Base-by-base conservation (phyloP, 495 filamentous ascomycete genomes). In the Margaritispora aquatica region DNA sequence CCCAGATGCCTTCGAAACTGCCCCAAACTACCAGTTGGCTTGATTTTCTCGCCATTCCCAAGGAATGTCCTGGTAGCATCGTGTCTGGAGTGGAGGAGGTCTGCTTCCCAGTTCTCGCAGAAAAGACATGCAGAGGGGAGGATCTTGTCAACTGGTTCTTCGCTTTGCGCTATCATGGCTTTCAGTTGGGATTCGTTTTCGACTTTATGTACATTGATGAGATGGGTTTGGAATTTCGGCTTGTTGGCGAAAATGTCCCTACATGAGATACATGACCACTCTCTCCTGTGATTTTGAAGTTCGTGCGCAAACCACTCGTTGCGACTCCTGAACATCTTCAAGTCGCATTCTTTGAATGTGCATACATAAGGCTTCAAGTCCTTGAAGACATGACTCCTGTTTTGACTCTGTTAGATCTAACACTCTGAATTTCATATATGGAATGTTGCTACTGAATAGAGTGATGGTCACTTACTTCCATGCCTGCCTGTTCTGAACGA, bases 1-100 rank as follows among this genome's bases (percentile, higher is more conserved):
- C 72, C 72, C 0, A 74, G 60, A 61, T 74, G 72, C 11, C 68
- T 64, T 51, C 69, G 52, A 60, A 73, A 72, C 31, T 69, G 68
- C 19, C 63, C 55, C 1, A 59, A 27, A 9, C 59, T 63, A 26
- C 46, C 55, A 19, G 55, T 57, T 21, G 41, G 47, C 38, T 68
- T 36, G 10, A 65, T 26, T 8, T 7, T 13, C 10, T 34, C 26
- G 11, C 49, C 36, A 29, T 64, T 21, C 31, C 59, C 62, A 5
- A 65, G 19, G 22, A 59, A 55, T 1, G 36, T 3, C 24, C 59
- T 24, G n/a, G 36, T 51, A 4, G 52, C 3, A 49, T 59, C 54
- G 4, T 62, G 54, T 11, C 55, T 58, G 17, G 57, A 24, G 23
- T 51, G 26, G 5, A 49, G 21, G 7, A 64, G 8, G 10, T 23